Percentiles rank a stretch among this genome's conserved stretches.
Conservation (phyloP, 208 protist genomes). For the Angomonas deanei region DNA sequence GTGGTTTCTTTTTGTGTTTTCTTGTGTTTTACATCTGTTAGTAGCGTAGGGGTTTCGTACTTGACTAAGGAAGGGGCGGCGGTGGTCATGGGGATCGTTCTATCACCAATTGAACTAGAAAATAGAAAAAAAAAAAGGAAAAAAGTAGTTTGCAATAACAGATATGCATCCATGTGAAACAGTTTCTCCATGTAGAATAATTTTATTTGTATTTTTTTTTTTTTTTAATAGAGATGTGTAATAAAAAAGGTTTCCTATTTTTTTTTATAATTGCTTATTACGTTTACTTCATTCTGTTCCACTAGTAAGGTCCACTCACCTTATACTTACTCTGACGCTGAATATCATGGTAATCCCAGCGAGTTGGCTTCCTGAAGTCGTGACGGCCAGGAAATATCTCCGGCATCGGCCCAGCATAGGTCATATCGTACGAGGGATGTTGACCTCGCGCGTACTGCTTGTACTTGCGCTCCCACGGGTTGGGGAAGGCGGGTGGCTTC, state of each 20-base stretch:
- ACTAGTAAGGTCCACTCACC: conserved; percentile 83
- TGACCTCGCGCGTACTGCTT: conserved; percentile 86
- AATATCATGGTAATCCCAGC: conserved; percentile 89
- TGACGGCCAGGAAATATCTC: conserved; percentile 86
- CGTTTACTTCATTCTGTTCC: neutral
- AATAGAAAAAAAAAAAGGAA: neutral
- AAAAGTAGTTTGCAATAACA: neutral
- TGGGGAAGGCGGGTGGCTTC: conserved; percentile 77
- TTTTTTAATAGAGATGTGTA: neutral
- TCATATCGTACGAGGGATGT: conserved; percentile 90
- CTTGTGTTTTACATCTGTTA: conserved; percentile 73
- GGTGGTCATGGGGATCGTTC: conserved; percentile 31
- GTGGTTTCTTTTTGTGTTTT: conserved; percentile 29
- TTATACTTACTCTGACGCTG: conserved; percentile 86
- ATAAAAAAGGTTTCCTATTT: conserved; percentile 4
- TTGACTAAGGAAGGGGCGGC: conserved; percentile 69
- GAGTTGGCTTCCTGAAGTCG: conserved; percentile 84
- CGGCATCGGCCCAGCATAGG: conserved; percentile 87
- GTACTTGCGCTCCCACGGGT: conserved; percentile 89
- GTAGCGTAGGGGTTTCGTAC: conserved; percentile 86
- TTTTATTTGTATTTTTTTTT: neutral
- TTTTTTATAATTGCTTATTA: neutral
- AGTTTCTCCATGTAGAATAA: neutral
- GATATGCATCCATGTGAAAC: neutral
- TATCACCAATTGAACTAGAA: too few species aligned